Evolutionary conservation across 2,329 filamentous ascomycete genomes (phyloP), one percentile per base, ranked within the genome.

Genomic region (Alternaria sp.): DNA sequence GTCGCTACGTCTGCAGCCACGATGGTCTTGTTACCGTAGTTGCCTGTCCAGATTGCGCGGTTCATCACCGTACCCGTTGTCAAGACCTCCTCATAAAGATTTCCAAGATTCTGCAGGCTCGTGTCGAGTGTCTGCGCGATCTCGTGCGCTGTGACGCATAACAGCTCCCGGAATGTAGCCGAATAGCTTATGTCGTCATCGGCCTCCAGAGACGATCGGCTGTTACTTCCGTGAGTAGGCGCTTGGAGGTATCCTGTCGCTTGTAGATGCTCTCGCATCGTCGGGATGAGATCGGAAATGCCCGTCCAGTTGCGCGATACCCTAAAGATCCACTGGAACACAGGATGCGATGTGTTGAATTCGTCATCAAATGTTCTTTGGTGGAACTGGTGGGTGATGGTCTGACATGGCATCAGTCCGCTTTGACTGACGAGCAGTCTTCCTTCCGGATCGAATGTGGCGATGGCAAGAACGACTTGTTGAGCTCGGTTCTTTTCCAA

Each of bases 311-410:
- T 91, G 62, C 89, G 86, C 7, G 91, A 92, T 3, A 93, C 91
- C 60, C 91, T 88, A 75, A 92, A 96, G 73, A 96, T 90, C 93
- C 93, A 97, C 53, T 93, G 88, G 79, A 96, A 97, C 2, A 94
- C 88, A 0, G 91, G 88, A 74, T 97, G 93, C 0, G 88, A 87
- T 23, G 89, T 89, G 59, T 89, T 89, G 72, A 97, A 94, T 13
- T 90, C 87, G 63, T 96, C 92, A 63, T 90, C 88, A 57, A 90
- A 87, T 26, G 88, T 89, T 32, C 68, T 65, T 53, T 71, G 75
- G 36, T 77, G 70, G 46, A 77, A 79, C 50, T 89, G 76, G 90
- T 69, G 90, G 1, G 93, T 96, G 65, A 97, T 92, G 69, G 93
- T 92, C 62, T 90, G 87, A 46, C 85, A 90, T 5, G 91, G 91